Conservation (phyloP, 208 protist genomes). For the Acanthamoeba sp. region DNA sequence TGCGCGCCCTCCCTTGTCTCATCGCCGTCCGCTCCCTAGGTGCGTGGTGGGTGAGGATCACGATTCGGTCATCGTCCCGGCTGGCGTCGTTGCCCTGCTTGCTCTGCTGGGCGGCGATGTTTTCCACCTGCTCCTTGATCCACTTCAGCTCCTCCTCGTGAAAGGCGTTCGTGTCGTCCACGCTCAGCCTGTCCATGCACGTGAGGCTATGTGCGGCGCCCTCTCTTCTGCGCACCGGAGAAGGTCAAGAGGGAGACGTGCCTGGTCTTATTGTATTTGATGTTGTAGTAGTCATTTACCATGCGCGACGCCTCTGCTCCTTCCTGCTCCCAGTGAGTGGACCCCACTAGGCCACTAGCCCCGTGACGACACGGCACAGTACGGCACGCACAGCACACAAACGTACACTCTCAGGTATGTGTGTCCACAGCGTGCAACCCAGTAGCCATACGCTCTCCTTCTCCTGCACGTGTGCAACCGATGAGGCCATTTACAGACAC, state of each 20-base stretch:
- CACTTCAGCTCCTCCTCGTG: slow-evolving; percentile 36
- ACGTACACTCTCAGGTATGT: slow-evolving; percentile 20
- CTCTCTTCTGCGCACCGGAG: background rate
- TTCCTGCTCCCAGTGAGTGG: background rate
- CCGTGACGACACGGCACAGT: background rate
- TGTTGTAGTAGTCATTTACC: slow-evolving; percentile 61
- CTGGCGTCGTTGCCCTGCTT: background rate
- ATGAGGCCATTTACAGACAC: no score
- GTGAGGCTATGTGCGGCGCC: background rate
- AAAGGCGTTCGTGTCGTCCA: slow-evolving; percentile 58
- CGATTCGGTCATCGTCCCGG: background rate
- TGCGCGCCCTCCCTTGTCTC: background rate
- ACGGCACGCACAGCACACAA: background rate
- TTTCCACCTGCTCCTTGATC: slow-evolving; percentile 27
- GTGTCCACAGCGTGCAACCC: slow-evolving; percentile 62
- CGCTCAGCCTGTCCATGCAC: background rate
- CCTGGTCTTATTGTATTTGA: slow-evolving; percentile 57
- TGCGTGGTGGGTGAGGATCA: slow-evolving; percentile 65
- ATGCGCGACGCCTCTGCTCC: slow-evolving; percentile 16
- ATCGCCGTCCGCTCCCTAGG: background rate
- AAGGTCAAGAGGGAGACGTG: background rate
- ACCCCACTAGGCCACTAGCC: no score
- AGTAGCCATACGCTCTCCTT: slow-evolving; percentile 17
- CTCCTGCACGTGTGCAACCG: background rate
- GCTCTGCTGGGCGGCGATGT: background rate